phyloP scores from a whole-genome alignment of 139 green algal genomes.

The Chara braunii region DNA sequence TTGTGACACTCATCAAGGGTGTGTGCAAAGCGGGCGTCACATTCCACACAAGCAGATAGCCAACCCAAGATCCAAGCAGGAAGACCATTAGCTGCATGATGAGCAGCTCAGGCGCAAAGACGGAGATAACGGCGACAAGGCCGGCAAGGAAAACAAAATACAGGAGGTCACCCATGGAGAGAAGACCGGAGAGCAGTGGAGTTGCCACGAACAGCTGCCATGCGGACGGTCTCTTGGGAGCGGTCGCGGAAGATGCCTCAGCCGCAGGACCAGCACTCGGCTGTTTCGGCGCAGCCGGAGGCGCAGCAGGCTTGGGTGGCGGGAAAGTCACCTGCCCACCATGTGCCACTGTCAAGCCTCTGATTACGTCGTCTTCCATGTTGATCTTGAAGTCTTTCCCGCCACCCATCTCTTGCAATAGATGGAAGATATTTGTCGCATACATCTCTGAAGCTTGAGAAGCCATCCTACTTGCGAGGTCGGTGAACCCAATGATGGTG shows the following conservation, averaged over 20 bases:
- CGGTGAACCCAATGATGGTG: slow-evolving; percentile 78
- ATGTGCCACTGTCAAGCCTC: slow-evolving; percentile 4
- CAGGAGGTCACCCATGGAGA: too few relatives aligned
- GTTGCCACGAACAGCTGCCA: too few relatives aligned
- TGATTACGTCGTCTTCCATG: slow-evolving; percentile 29
- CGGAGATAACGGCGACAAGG: too few relatives aligned
- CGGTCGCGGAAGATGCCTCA: too few relatives aligned
- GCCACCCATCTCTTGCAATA: slow-evolving; percentile 25
- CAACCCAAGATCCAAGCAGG: not conserved
- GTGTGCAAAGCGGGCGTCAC: slow-evolving; percentile 79
- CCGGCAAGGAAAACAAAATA: too few relatives aligned
- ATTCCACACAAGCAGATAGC: slow-evolving; percentile 54
- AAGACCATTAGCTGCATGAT: not conserved
- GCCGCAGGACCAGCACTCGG: too few relatives aligned
- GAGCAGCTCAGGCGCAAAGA: not conserved
- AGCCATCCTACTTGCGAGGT: slow-evolving; percentile 73
- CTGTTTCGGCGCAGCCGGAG: too few relatives aligned
- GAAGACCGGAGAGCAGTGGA: too few relatives aligned
- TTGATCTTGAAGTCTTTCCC: slow-evolving; percentile 2
- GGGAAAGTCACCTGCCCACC: not conserved
- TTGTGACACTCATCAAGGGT: slow-evolving; percentile 88
- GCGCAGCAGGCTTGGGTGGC: too few relatives aligned
- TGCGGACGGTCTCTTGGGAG: too few relatives aligned
- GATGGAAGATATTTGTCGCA: slow-evolving; percentile 76
- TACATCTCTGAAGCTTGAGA: slow-evolving; percentile 69